Evolutionary conservation across 441 rosid species (phyloP).

Genomic region (Monsonia emarginata): DNA sequence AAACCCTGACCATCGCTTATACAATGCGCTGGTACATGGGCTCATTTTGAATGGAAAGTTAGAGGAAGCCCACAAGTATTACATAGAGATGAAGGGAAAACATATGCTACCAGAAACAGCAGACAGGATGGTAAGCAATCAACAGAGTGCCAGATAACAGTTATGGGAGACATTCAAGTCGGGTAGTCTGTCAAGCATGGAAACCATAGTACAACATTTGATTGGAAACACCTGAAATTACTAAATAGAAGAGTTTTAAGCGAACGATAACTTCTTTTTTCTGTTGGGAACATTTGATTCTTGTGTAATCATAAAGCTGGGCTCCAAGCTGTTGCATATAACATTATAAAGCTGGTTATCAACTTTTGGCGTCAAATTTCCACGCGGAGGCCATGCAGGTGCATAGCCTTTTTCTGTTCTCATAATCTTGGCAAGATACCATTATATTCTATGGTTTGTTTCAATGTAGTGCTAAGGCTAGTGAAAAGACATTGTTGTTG

Average conservation of each 20-base stretch:
- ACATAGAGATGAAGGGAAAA: constrained; percentile 66
- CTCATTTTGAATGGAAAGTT: constrained; percentile 72
- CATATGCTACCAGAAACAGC: constrained; percentile 45
- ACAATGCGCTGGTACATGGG: constrained; percentile 79
- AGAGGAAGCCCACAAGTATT: constrained; percentile 63
- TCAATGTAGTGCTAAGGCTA: not conserved
- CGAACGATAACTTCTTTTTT: constrained; percentile 46
- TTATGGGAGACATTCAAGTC: constrained; percentile 18
- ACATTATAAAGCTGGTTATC: constrained; percentile 5
- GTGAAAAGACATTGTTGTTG: not conserved
- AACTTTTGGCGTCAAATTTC: constrained; percentile 11
- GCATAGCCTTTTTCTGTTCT: constrained; percentile 16
- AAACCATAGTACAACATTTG: constrained; percentile 23
- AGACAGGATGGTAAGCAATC: constrained; percentile 51
- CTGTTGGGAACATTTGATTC: constrained; percentile 42
- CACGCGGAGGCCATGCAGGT: constrained; percentile 11
- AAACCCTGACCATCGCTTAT: constrained; percentile 66
- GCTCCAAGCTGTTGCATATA: constrained; percentile 1
- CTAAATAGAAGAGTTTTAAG: constrained; percentile 60
- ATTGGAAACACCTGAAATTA: constrained; percentile 39
- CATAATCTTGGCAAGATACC: constrained; percentile 9
- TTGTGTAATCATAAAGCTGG: constrained; percentile 12
- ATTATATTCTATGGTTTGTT: constrained; percentile 5
- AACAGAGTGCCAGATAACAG: constrained; percentile 29
- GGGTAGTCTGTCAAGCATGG: constrained; percentile 17